Conservation (phyloP, 208 protist species). For the Leishmania tarentolae region DNA sequence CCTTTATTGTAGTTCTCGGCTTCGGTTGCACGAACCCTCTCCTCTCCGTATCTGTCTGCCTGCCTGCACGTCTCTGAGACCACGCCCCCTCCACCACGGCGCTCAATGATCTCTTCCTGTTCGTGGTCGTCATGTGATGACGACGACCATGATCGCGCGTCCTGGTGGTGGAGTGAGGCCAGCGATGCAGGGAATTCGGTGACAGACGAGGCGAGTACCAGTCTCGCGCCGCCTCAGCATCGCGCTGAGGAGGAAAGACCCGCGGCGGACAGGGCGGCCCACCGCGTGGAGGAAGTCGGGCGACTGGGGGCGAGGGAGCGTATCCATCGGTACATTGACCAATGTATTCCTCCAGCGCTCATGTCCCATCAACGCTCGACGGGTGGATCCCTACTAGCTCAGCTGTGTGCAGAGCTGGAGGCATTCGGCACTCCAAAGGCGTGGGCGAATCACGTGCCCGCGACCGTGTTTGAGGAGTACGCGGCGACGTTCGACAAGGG, state of each 20-base stretch:
- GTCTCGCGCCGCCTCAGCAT: background rate
- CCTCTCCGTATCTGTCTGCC: too few relatives aligned
- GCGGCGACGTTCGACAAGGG: background rate
- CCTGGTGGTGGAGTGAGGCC: background rate
- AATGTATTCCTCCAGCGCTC: conserved; percentile 19
- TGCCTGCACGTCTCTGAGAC: background rate
- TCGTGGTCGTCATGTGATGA: conserved; percentile 4
- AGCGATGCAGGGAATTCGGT: conserved; percentile 2
- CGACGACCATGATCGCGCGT: background rate
- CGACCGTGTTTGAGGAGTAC: conserved; percentile 10
- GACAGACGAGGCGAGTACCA: background rate
- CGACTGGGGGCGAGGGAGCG: conserved; percentile 13
- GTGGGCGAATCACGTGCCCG: conserved; percentile 12
- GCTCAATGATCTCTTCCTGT: background rate
- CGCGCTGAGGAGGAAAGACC: background rate
- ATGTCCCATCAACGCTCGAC: conserved; percentile 20
- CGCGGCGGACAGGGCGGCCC: background rate
- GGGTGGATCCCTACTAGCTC: conserved; percentile 12
- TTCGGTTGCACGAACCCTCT: background rate
- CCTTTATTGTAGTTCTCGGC: background rate
- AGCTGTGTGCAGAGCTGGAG: conserved; percentile 21
- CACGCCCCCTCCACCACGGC: background rate
- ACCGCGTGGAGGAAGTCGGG: background rate
- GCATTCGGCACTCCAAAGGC: conserved; percentile 12
- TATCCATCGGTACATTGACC: conserved; percentile 33